Conservation (phyloP, 139 green algal genomes). For the Eudorina sp. region DNA sequence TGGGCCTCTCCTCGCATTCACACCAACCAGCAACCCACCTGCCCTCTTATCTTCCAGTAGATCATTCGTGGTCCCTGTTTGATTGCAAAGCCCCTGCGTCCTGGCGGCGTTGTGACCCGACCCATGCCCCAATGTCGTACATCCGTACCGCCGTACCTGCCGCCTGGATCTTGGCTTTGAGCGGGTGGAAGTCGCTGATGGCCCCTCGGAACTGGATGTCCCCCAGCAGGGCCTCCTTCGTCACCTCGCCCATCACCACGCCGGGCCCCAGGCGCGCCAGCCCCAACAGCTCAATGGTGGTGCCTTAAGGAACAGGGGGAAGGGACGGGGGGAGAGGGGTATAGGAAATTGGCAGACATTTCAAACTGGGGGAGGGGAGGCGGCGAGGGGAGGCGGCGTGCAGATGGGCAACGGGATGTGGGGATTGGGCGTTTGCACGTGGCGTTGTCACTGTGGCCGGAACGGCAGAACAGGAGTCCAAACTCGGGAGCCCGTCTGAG, state of each 20-base stretch:
- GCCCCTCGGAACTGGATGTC: conserved; percentile 90
- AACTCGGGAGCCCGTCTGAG: too few species aligned
- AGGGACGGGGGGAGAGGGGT: not conserved
- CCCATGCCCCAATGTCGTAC: not conserved
- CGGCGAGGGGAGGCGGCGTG: too few species aligned
- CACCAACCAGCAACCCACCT: too few species aligned
- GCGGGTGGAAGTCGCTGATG: conserved; percentile 84
- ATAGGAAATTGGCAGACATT: too few species aligned
- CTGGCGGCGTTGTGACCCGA: not conserved
- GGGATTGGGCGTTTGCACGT: too few species aligned
- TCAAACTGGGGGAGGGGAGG: not conserved
- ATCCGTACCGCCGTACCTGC: conserved; percentile 43
- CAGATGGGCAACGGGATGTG: too few species aligned
- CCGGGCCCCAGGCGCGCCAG: conserved; percentile 19
- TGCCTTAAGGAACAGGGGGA: conserved; percentile 22
- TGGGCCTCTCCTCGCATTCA: too few species aligned
- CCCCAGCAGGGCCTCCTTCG: conserved; percentile 71
- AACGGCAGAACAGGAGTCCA: too few species aligned
- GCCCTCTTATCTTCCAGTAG: too few species aligned
- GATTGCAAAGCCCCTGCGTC: too few species aligned
- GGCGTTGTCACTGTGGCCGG: too few species aligned
- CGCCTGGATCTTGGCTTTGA: conserved; percentile 72
- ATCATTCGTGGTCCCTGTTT: too few species aligned
- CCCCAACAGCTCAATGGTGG: conserved; percentile 62
- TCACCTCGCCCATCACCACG: conserved; percentile 11